Conservation (phyloP, 306 rosid species). For the Sindora glabra region DNA sequence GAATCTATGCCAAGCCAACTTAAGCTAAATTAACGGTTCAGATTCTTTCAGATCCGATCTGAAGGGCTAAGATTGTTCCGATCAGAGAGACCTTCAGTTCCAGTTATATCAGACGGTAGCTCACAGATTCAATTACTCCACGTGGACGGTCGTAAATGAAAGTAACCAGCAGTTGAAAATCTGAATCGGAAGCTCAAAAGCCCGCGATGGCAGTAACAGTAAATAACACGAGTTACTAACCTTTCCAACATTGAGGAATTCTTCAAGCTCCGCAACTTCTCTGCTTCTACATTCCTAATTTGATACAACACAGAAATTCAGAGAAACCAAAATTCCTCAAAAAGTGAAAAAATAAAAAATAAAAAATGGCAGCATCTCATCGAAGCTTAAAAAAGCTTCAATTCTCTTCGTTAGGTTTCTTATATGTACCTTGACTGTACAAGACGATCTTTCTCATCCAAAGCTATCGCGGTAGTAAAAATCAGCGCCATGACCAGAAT, state of each 20-base stretch:
- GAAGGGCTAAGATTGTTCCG: constrained; percentile 4
- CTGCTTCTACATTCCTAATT: constrained; percentile 27
- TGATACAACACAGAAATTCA: not conserved
- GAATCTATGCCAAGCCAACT: too few species aligned
- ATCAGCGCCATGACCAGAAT: constrained; percentile 11
- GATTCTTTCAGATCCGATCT: constrained; percentile 29
- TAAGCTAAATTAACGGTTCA: not conserved
- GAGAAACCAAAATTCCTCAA: not conserved
- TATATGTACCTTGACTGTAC: constrained; percentile 45
- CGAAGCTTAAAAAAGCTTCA: not conserved
- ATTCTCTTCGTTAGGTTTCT: not conserved
- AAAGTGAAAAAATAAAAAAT: too few species aligned
- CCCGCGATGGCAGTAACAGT: not conserved
- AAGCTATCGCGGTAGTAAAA: constrained; percentile 8
- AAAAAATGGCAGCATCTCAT: too few species aligned
- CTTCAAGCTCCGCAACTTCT: constrained; percentile 34
- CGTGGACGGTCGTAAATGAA: not conserved
- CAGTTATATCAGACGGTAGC: not conserved
- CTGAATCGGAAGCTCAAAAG: not conserved
- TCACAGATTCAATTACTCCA: not conserved
- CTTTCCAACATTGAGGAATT: constrained; percentile 42
- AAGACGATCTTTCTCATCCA: not conserved
- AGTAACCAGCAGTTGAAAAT: not conserved
- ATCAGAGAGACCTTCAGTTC: not conserved
- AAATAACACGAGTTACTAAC: constrained; percentile 27